These are phyloP conservation scores for Amylostereum chailletii DNA, from an alignment of 1,284 basidiomycete species.

Conservation along the genomic window DNA sequence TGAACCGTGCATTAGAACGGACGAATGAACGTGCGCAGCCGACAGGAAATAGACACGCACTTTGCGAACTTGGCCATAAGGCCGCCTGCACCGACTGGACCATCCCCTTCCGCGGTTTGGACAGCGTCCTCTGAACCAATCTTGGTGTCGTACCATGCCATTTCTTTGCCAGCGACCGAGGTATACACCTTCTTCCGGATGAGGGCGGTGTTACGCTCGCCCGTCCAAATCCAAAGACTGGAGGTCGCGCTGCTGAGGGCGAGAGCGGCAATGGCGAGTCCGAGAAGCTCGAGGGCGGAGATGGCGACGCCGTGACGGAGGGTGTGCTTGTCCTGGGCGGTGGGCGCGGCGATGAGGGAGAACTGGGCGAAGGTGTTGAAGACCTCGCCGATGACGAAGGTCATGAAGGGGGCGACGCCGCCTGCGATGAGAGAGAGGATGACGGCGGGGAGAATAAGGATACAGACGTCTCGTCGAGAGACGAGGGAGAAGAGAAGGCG, in stretches of 20 bases:
- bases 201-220: slow-evolving; percentile 71
- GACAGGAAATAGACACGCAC: slow-evolving; percentile 33
- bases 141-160: slow-evolving; percentile 85
- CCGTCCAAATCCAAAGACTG: slow-evolving; percentile 81
- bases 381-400: slow-evolving; percentile 77
- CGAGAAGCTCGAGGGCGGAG: slow-evolving; percentile 63
- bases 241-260: slow-evolving; percentile 70
- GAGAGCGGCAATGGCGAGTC: slow-evolving; percentile 63
- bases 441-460: slow-evolving; percentile 68
- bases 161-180: slow-evolving; percentile 63
- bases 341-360: slow-evolving; percentile 36
- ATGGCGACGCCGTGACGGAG: slow-evolving; percentile 55
- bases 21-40: background rate
- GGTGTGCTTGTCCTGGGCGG: slow-evolving; percentile 37
- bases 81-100: slow-evolving; percentile 77
- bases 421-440: slow-evolving; percentile 63
- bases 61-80: slow-evolving; percentile 91
- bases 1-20: slow-evolving; percentile 4
- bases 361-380: slow-evolving; percentile 73
- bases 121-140: slow-evolving; percentile 57
- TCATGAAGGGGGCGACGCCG: slow-evolving; percentile 89
- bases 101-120: slow-evolving; percentile 38
- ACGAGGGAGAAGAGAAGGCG: slow-evolving; percentile 62
- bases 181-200: slow-evolving; percentile 66
- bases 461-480: slow-evolving; percentile 41